These are phyloP conservation scores for Aspergillus thermomutatus DNA, from an alignment of 2,329 filamentous ascomycete species.

Conservation along the genomic window DNA sequence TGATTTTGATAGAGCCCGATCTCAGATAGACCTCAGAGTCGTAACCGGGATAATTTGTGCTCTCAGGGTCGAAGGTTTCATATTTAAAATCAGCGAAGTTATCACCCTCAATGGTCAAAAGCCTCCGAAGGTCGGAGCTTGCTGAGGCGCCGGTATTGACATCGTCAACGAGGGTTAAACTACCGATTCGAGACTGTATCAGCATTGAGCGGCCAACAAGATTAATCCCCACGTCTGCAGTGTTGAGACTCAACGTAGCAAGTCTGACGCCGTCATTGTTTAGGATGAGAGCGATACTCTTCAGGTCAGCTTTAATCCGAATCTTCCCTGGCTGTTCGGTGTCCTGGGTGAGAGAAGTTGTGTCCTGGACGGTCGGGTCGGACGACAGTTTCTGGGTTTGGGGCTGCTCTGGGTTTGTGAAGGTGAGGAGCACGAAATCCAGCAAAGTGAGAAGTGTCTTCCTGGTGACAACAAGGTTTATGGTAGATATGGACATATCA, in stretches of 20 bases:
- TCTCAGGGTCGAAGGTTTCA: slow-evolving; percentile 81
- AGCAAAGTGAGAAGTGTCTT: slow-evolving; percentile 87
- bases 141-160: slow-evolving; percentile 85
- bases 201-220: slow-evolving; percentile 82
- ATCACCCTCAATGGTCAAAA: slow-evolving; percentile 92
- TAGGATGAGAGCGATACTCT: slow-evolving; percentile 87
- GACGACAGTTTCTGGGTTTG: slow-evolving; percentile 30
- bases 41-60: slow-evolving; percentile 83
- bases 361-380: slow-evolving; percentile 27
- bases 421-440: slow-evolving; percentile 92
- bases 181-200: slow-evolving; percentile 80
- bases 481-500: slow-evolving; percentile 86
- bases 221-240: slow-evolving; percentile 87
- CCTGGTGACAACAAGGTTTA: slow-evolving; percentile 91
- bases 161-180: slow-evolving; percentile 86
- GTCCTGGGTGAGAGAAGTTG: slow-evolving; percentile 22
- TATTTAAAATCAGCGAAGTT: slow-evolving; percentile 97
- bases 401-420: slow-evolving; percentile 63
- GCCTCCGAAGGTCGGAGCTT: slow-evolving; percentile 74
- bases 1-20: slow-evolving; percentile 92
- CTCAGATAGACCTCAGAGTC: slow-evolving; percentile 87
- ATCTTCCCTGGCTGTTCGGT: slow-evolving; percentile 65
- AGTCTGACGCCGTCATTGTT: slow-evolving; percentile 97
- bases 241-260: slow-evolving; percentile 87
- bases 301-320: slow-evolving; percentile 87